These are phyloP conservation scores for Thraustochytrium sp. DNA, from an alignment of 352 stramenopile species.

Conservation along the genomic window DNA sequence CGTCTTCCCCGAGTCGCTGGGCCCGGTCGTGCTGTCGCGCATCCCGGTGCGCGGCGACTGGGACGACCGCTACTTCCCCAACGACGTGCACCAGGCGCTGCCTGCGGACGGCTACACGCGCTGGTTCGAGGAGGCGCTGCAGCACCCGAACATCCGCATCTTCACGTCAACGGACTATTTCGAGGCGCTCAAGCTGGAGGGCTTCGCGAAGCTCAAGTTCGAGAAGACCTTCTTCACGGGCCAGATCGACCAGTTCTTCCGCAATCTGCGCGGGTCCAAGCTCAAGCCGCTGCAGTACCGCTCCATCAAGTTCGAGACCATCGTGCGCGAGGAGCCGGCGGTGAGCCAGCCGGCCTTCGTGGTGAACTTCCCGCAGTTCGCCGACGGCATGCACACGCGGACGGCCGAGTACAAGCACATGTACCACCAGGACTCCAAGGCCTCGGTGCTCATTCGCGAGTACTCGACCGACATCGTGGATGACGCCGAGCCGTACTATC, in stretches of 20 bases:
- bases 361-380: slow-evolving; percentile 42
- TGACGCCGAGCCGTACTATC: slow-evolving; percentile 56
- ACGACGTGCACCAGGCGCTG: slow-evolving; percentile 51
- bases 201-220: background rate
- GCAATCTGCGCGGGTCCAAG: background rate
- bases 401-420: slow-evolving; percentile 48
- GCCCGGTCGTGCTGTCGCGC: slow-evolving; percentile 55
- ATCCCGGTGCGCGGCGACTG: slow-evolving; percentile 60
- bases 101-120: slow-evolving; percentile 61
- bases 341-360: slow-evolving; percentile 24
- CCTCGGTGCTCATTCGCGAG: slow-evolving; percentile 53
- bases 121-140: slow-evolving; percentile 59
- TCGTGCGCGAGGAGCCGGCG: background rate
- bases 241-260: slow-evolving; percentile 43
- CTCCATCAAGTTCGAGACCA: slow-evolving; percentile 33
- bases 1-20: slow-evolving; percentile 58
- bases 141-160: slow-evolving; percentile 57
- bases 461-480: slow-evolving; percentile 41
- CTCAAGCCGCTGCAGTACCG: slow-evolving; percentile 40
- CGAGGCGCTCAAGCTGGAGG: background rate
- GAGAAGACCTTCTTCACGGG: slow-evolving; percentile 45
- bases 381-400: slow-evolving; percentile 30
- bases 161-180: slow-evolving; percentile 60
- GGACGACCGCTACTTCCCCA: slow-evolving; percentile 53
- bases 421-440: slow-evolving; percentile 45